Base-by-base conservation (phyloP, 1,284 basidiomycete genomes). In the Thelephora terrestris region DNA sequence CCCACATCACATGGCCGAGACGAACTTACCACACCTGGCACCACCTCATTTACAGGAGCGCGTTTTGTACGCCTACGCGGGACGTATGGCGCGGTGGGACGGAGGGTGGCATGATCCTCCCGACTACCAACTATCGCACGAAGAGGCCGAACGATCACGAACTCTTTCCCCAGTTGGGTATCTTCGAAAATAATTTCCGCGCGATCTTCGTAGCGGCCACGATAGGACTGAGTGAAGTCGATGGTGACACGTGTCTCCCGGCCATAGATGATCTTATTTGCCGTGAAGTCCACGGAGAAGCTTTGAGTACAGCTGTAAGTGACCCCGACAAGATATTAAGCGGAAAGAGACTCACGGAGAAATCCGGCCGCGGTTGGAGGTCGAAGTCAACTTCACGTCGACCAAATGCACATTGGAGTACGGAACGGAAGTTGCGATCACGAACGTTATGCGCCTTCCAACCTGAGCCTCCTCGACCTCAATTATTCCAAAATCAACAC, bases 1-100 rank as follows among this genome's bases (percentile, higher is more conserved):
- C 20, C 6, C 25, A 6, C 5, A 6, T 5, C n/a, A 6, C 12
- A 18, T n/a, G 20, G 20, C 21, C 18, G 4, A 20, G 25, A 14
- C 2, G 17, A 5, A 21, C 39, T 42, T 21, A 42, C 39, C 16
- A 72, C 66, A 1, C 81, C 81, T 23, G 68, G 68, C 1, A 79
- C 62, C 20, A 80, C 61, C 0, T 67, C 54, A 3, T 52, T 61
- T 43, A 74, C 75, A 0, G 64, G 61, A 18, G 69, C 65, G 21
- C 75, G 62, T 0, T 53, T 51, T 0, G 63, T 63, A 1, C 69
- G 68, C 12, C 64, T 58, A 1, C 70, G 69, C 3, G 78, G 76
- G 9, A 71, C 62, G 55, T 78, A 84, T 0, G 81, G 79, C 0
- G 70, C 62, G 4, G 49, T 63, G 0, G 81, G 75, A 43, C 66